Evolutionary conservation across 352 stramenopile genomes (phyloP), one percentile per base, ranked within the genome.

Genomic region (Phytophthora chlamydospora): DNA sequence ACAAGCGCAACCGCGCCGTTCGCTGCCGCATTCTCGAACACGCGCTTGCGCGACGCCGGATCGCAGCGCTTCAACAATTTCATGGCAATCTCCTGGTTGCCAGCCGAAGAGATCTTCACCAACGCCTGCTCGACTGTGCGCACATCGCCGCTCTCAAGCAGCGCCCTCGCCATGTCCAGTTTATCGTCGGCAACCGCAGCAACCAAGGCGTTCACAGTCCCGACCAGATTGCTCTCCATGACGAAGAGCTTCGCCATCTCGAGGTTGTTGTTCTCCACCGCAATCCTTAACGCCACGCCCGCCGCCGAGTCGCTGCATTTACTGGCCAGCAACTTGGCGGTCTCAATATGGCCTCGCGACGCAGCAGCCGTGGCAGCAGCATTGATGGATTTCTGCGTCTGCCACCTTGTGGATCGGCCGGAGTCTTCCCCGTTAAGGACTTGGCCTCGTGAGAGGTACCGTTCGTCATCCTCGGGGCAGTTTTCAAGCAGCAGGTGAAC

Each of bases 121-220:
- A 65, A 16, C 10, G 57, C 57, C 29, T 65, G 57, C 47, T 65
- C 57, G 6, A 65, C 38, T 49, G 53, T 59, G 3, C 48, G 47
- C 11, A 45, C 7, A 13, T 59, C 48, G 2, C 57, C 48, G 27
- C 42, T 4, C 16, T 51, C 39, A 4, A 65, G 40, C 21, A 65
- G 29, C 14, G 27, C 16, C 14, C 10, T 29, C 2, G 53, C 40
- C 39, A 65, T 65, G 8, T 59, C 39, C n/a, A 31, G 6, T 1
- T 59, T 46, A 2, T 59, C 47, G 11, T 35, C 35, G 8, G 31
- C 13, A 7, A 53, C 57, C 4, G 57, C 57, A n/a, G 47, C 32
- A 7, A 65, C 57, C 33, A 65, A 41, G 0, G 57, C 57, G 8
- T 65, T 17, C 0, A 59, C 47, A 31, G 34, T 36, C 3, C 47